phyloP scores from a whole-genome alignment of 306 rosid genomes.

The Hippophae tibetana region DNA sequence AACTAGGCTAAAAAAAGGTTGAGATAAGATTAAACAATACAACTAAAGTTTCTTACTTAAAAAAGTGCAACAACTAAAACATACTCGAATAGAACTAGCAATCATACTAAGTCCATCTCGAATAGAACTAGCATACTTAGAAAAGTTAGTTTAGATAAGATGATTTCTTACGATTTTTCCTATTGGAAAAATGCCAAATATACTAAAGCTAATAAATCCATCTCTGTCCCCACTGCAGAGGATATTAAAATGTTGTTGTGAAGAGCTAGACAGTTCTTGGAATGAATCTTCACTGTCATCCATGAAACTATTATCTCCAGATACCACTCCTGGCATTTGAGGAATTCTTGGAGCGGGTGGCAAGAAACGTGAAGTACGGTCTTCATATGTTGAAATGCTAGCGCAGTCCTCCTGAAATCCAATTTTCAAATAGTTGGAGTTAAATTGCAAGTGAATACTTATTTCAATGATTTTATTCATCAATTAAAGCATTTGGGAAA shows the following conservation, averaged over 20 bases:
- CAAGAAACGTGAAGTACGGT: slow-evolving; percentile 83
- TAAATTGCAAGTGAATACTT: not conserved
- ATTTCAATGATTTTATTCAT: too few species aligned
- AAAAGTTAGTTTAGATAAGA: not conserved
- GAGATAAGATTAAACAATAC: not conserved
- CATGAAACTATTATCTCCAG: slow-evolving; percentile 79
- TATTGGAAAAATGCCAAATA: slow-evolving; percentile 86
- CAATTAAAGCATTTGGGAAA: slow-evolving; percentile 4
- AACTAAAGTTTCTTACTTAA: too few species aligned
- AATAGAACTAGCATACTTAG: not conserved
- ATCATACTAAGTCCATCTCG: too few species aligned
- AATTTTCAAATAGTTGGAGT: not conserved
- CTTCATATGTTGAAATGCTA: slow-evolving; percentile 60
- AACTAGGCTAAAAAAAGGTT: not conserved
- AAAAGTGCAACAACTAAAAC: not conserved
- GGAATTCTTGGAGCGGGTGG: slow-evolving; percentile 93
- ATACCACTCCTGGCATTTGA: slow-evolving; percentile 80
- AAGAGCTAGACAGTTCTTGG: slow-evolving; percentile 73
- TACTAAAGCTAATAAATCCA: slow-evolving; percentile 79
- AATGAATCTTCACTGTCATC: slow-evolving; percentile 79
- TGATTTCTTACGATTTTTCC: slow-evolving; percentile 53
- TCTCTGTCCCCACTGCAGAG: slow-evolving; percentile 89
- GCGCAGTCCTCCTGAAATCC: slow-evolving; percentile 50
- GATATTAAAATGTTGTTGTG: slow-evolving; percentile 78
- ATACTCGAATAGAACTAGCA: not conserved